Evolutionary conservation across 2,329 filamentous ascomycete genomes (phyloP).

Genomic region (Ceratocystis harringtonii): DNA sequence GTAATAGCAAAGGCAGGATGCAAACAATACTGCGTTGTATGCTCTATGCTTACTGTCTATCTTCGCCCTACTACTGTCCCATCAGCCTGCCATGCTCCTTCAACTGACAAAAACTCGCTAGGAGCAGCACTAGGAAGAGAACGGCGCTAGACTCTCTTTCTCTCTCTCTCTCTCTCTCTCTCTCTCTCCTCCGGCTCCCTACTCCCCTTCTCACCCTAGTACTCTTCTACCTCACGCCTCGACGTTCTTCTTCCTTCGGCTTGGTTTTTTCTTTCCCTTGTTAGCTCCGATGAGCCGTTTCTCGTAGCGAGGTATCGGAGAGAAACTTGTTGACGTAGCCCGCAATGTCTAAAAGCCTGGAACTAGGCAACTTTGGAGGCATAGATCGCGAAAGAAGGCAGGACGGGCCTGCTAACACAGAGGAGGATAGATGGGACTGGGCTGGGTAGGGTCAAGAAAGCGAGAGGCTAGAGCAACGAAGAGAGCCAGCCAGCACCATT

Average conservation of each 20-base stretch:
- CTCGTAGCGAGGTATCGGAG: neutral
- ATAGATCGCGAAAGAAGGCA: too few species aligned
- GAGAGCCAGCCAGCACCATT: neutral
- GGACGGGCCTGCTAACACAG: too few species aligned
- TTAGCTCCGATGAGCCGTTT: neutral
- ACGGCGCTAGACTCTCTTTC: neutral
- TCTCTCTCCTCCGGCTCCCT: too few species aligned
- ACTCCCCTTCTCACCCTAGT: too few species aligned
- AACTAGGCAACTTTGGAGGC: neutral
- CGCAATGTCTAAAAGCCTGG: neutral
- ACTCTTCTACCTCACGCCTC: too few species aligned
- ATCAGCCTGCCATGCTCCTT: too few species aligned
- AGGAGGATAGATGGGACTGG: neutral
- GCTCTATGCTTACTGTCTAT: too few species aligned
- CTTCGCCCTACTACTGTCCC: too few species aligned
- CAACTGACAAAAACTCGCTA: neutral
- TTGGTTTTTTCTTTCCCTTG: neutral
- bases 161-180: neutral
- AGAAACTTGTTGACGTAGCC: neutral
- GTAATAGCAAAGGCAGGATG: too few species aligned
- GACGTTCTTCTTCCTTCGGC: too few species aligned
- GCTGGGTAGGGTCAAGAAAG: neutral
- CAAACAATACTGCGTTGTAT: too few species aligned
- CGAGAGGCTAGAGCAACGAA: neutral
- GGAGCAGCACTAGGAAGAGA: neutral